Conservation (phyloP, 805 yeast species). For the Saccharomycopsis babjevae region DNA sequence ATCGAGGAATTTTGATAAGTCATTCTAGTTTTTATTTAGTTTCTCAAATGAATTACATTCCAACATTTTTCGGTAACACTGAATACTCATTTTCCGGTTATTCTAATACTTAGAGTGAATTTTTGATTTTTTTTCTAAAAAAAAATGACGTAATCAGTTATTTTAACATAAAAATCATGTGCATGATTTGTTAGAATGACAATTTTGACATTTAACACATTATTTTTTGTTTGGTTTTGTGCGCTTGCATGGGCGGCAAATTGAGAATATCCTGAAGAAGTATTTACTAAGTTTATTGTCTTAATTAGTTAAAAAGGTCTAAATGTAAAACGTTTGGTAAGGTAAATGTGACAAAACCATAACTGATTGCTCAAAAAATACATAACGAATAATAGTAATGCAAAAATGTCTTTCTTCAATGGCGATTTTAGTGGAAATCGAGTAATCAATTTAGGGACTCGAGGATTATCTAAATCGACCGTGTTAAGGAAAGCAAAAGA, state of each 20-base stretch:
- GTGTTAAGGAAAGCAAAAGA: constrained; percentile 53
- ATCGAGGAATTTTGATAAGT: no score
- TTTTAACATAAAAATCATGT: background rate
- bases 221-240: background rate
- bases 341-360: no score
- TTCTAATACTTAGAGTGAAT: no score
- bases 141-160: no score
- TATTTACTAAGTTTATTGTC: no score
- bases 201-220: background rate
- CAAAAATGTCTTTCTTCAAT: constrained; percentile 42
- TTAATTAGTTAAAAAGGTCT: no score
- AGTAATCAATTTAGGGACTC: constrained; percentile 55
- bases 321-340: no score
- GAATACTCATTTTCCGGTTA: no score
- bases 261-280: background rate
- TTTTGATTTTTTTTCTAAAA: no score
- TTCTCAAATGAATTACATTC: no score
- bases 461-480: constrained; percentile 30
- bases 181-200: background rate
- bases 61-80: no score
- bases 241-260: background rate
- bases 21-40: no score
- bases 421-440: constrained; percentile 53
- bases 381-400: background rate
- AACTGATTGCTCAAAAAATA: background rate